Evolutionary conservation across 1,284 basidiomycete species (phyloP), one percentile per base, ranked within the genome.

Genomic region (Apiotrichum gamsii): DNA sequence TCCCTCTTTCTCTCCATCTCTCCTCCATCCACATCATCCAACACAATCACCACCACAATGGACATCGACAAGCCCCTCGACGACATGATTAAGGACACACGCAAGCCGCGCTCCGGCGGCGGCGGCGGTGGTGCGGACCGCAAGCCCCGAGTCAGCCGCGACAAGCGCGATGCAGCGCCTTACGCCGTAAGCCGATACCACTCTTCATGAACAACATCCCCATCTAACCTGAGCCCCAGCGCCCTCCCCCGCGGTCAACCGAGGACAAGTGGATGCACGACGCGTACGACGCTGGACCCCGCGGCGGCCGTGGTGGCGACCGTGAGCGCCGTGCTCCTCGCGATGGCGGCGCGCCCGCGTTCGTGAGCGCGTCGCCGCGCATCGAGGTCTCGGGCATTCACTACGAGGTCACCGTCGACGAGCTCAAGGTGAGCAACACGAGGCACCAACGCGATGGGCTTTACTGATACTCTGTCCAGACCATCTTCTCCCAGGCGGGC

Each of bases 401-500:
- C 73, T 97, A 95, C 62, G 91, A 96, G 62, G 83, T 97, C 41
- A 87, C 84, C 49, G 79, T 85, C 64, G 83, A 82, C 74, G 91
- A 96, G 73, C 78, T 94, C 47, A 83, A 80, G 76, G 90, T 94
- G 60, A 63, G 86, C 4, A 20, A 11, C n/a, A 13, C 15, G 9
- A 6, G 23, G 3, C 14, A 15, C n/a, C n/a, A n/a, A n/a, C n/a
- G n/a, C n/a, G n/a, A n/a, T n/a, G n/a, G n/a, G n/a, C n/a, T n/a
- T n/a, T n/a, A n/a, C 35, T 37, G 35, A 37, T 19, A 21, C 29
- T 15, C 5, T 2, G 9, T 28, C 6, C 37, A 94, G 90, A 77
- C 79, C 70, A 90, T 96, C 60, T 97, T 96, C 77, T 84, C 85
- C 58, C 83, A 88, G 72, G 84, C 90, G 69, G 93, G 91, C 74